Conservation (phyloP, 768 basidiomycete genomes). For the Boletus tylopilopsis region DNA sequence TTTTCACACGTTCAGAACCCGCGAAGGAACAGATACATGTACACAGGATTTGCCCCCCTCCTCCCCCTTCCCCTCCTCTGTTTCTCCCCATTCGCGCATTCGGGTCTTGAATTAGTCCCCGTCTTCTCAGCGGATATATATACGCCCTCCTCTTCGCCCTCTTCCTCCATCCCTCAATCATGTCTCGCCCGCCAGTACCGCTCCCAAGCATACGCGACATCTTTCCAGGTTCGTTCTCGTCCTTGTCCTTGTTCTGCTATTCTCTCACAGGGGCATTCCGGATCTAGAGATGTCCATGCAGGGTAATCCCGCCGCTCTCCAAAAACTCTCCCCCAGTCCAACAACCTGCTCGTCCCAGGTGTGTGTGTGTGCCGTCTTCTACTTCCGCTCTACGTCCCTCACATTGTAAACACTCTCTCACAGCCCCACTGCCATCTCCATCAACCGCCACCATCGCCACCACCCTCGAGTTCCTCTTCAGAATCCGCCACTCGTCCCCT, state of each 20-base stretch:
- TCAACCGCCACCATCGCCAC: constrained; percentile 20
- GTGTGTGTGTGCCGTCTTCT: no score
- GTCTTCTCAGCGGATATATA: constrained; percentile 14
- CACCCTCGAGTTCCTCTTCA: constrained; percentile 28
- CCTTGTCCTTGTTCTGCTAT: not conserved
- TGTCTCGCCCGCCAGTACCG: constrained; percentile 28
- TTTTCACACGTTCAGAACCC: constrained; percentile 8
- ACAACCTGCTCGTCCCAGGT: constrained; percentile 5
- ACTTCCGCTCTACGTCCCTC: constrained; percentile 5
- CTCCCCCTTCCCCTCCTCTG: no score
- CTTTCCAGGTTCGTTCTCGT: constrained; percentile 43
- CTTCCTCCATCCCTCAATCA: not conserved
- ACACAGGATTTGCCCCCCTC: constrained; percentile 23
- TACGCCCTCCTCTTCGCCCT: not conserved
- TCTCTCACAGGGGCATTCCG: constrained; percentile 7
- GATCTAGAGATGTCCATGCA: constrained; percentile 23
- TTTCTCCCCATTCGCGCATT: constrained; percentile 17
- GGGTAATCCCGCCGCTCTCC: not conserved
- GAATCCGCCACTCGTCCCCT: constrained; percentile 24
- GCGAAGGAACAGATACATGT: no score
- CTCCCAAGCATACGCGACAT: constrained; percentile 53
- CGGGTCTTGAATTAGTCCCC: constrained; percentile 22
- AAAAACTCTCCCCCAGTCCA: not conserved
- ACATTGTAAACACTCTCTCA: not conserved
- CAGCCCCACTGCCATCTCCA: constrained; percentile 7